Conservation (phyloP, 768 basidiomycete genomes). For the Symmetrospora coprosmae region DNA sequence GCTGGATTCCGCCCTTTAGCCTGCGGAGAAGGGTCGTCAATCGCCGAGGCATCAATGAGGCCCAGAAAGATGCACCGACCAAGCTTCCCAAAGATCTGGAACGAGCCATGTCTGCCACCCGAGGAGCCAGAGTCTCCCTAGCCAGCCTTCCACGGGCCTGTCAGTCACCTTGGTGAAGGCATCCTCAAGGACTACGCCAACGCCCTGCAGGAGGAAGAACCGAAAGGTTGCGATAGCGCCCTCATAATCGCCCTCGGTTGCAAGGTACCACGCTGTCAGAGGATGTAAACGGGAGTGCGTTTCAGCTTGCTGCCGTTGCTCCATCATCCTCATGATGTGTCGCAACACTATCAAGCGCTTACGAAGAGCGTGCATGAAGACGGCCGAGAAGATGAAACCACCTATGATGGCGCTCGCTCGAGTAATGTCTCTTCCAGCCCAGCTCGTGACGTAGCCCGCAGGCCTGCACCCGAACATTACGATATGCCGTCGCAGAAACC, state of each 20-base stretch:
- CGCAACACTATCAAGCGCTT: too few relatives aligned
- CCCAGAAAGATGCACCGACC: too few relatives aligned
- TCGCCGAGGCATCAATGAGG: too few relatives aligned
- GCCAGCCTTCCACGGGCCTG: background rate
- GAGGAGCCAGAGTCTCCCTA: slow-evolving; percentile 6
- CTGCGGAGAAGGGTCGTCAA: too few relatives aligned
- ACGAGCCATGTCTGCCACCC: too few relatives aligned
- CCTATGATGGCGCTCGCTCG: background rate
- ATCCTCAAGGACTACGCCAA: slow-evolving; percentile 2
- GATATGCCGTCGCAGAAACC: background rate
- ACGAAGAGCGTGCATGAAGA: slow-evolving; percentile 7
- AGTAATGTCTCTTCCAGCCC: slow-evolving; percentile 6
- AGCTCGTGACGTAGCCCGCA: background rate
- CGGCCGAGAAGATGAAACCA: slow-evolving; percentile 8
- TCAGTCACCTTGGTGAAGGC: slow-evolving; percentile 1
- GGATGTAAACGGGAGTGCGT: background rate
- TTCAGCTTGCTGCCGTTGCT: background rate
- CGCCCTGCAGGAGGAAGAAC: slow-evolving; percentile 10
- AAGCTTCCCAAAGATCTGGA: too few relatives aligned
- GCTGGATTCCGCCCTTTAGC: too few relatives aligned
- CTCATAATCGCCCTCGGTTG: background rate
- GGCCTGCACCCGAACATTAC: slow-evolving; percentile 12
- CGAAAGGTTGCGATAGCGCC: background rate
- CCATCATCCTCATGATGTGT: background rate
- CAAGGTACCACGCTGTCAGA: background rate